Evolutionary conservation across 495 filamentous ascomycete genomes (phyloP).

Genomic region (Aspergillus incahuasiensis): DNA sequence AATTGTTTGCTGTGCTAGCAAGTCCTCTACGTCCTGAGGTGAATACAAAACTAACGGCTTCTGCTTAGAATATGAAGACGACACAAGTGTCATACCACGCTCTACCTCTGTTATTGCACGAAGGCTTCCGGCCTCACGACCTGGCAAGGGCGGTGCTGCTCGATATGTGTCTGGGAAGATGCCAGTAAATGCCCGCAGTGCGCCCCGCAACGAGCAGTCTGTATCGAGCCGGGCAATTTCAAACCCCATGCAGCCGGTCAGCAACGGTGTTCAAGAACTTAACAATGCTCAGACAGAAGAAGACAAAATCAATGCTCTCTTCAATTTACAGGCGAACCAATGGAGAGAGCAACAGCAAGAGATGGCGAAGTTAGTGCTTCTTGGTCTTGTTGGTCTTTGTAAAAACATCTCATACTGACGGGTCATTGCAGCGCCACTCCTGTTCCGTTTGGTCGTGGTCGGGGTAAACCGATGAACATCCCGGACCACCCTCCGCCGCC

Average conservation of each 20-base stretch:
- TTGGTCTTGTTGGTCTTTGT: too few relatives aligned
- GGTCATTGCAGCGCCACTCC: constrained; percentile 54
- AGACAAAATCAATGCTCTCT: constrained; percentile 84
- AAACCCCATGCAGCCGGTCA: constrained; percentile 38
- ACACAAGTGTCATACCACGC: constrained; percentile 89
- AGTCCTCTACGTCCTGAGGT: not conserved
- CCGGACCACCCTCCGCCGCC: constrained; percentile 87
- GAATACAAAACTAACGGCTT: constrained; percentile 7
- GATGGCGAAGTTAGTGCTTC: constrained; percentile 75
- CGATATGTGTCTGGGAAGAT: constrained; percentile 97
- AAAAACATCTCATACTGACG: constrained; percentile 30
- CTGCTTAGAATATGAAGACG: constrained; percentile 83
- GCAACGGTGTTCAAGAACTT: constrained; percentile 55
- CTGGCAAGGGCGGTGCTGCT: constrained; percentile 80
- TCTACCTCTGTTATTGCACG: constrained; percentile 90
- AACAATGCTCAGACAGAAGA: constrained; percentile 79
- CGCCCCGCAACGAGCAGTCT: constrained; percentile 64
- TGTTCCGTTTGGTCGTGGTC: constrained; percentile 52
- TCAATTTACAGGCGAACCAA: constrained; percentile 76
- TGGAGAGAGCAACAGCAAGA: constrained; percentile 87
- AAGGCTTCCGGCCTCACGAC: constrained; percentile 74
- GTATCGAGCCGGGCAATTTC: constrained; percentile 42
- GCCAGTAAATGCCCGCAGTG: constrained; percentile 81
- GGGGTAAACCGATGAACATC: constrained; percentile 63
- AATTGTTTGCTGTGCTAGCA: not conserved